Evolutionary conservation across 139 green algal genomes (phyloP), one percentile per base, ranked within the genome.

Genomic region (Tetradesmus obliquus): DNA sequence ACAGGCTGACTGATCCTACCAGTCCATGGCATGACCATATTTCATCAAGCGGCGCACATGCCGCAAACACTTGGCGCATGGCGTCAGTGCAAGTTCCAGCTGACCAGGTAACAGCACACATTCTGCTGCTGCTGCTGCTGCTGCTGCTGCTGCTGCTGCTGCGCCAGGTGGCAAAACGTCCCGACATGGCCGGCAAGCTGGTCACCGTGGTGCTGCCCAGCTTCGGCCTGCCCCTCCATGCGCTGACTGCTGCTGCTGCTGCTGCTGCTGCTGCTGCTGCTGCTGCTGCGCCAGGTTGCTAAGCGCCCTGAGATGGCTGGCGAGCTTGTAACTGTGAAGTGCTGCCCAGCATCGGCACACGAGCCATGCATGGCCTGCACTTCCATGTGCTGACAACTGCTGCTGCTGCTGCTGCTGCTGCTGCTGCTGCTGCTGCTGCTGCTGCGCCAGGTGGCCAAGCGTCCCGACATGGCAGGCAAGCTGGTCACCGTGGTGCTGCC

Each of bases 401-500:
- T 45, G 32, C 32, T 45, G 32, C 32, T 45, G 32, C 32, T 45
- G 32, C 32, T 45, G 32, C 32, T 45, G 32, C 32, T 45, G 32
- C 6, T 55, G 74, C n/a, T 82, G n/a, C 20, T 87, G 20, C 10
- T 10, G 53, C 24, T 60, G 51, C 55, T 32, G 51, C 17, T 55
- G n/a, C 22, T 79, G 92, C 94, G 74, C 91, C 89, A 98, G 92
- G 89, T 99, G 53, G 98, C 96, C 20, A 91, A 93, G 22, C 92
- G 97, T 1, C 96, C 97, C 1, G 98, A 99, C 93, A 99, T 98
- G 93, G 94, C 92, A 24, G 97, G 94, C 90, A 96, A 97, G 92
- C 92, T 99, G 60, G 95, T 99, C 7, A 94, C 96, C 22, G 92
- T 94, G 3, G 94, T 99, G n/a, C 91, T 99, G 86, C 98, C 98